These are phyloP conservation scores for Hibiscus trionum DNA, from an alignment of 345 rosid species.

Conservation along the genomic window DNA sequence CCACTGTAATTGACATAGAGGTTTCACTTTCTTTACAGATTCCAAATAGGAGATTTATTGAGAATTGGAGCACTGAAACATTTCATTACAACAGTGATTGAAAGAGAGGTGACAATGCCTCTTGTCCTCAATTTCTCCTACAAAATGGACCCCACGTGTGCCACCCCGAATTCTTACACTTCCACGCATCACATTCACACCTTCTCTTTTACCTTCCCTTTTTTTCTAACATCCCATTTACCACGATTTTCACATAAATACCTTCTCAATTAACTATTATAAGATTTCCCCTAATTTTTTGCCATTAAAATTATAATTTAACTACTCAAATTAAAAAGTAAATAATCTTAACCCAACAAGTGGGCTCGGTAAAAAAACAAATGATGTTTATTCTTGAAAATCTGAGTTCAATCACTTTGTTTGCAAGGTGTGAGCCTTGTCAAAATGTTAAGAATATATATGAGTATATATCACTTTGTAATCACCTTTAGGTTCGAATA, in stretches of 20 bases:
- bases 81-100: conserved; percentile 27
- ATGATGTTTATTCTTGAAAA: too few species aligned
- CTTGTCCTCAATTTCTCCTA: conserved; percentile 22
- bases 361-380: too few species aligned
- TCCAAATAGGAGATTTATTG: not conserved
- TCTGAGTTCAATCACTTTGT: too few species aligned
- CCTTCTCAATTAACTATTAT: too few species aligned
- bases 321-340: too few species aligned
- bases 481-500: too few species aligned
- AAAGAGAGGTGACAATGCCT: conserved; percentile 18
- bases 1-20: not conserved
- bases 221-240: not conserved
- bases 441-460: too few species aligned
- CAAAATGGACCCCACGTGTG: conserved; percentile 7
- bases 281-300: too few species aligned
- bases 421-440: too few species aligned
- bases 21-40: not conserved
- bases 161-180: not conserved
- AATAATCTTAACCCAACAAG: too few species aligned
- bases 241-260: not conserved
- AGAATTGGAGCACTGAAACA: conserved; percentile 4
- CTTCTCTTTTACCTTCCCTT: not conserved
- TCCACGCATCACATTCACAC: not conserved
- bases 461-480: too few species aligned
- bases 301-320: too few species aligned